Conservation (phyloP, 331 rosid species). For the Quercus tomentella region DNA sequence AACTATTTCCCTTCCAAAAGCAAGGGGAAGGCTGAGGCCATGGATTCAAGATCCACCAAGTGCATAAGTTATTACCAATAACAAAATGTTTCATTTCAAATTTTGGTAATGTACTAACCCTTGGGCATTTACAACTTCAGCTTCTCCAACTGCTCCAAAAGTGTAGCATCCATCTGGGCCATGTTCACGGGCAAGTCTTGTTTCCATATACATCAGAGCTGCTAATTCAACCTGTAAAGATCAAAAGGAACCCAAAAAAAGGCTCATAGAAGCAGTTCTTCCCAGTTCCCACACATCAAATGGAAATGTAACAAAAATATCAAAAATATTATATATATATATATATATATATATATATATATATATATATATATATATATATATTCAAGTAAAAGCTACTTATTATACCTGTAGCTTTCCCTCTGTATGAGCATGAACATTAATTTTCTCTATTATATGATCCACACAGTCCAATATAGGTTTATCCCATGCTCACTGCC, state of each 20-base stretch:
- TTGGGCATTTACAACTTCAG: slow-evolving; percentile 90
- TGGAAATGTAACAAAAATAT: background rate
- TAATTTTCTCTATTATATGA: slow-evolving; percentile 90
- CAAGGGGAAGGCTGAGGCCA: background rate
- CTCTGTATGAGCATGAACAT: slow-evolving; percentile 87
- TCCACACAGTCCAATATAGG: slow-evolving; percentile 88
- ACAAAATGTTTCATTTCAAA: slow-evolving; percentile 13
- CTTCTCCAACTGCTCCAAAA: slow-evolving; percentile 72
- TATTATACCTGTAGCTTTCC: slow-evolving; percentile 70
- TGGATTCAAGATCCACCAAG: background rate
- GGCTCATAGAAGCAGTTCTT: slow-evolving; percentile 5
- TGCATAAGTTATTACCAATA: background rate
- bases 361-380: too few relatives aligned
- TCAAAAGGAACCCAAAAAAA: background rate
- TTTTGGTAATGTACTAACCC: slow-evolving; percentile 46
- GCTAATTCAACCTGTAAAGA: slow-evolving; percentile 83
- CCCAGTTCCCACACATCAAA: background rate
- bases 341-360: too few relatives aligned
- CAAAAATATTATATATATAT: background rate
- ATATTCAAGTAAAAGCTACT: background rate
- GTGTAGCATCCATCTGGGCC: slow-evolving; percentile 66
- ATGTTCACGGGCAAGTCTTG: slow-evolving; percentile 71
- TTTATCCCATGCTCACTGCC: slow-evolving; percentile 61
- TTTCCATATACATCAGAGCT: slow-evolving; percentile 73
- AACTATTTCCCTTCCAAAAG: too few relatives aligned